A percentile compares a stretch with the other conserved stretches of the same genome.
These are phyloP conservation scores for Dipteronia dyeriana DNA, from an alignment of 345 rosid genomes.

Conservation along the genomic window DNA sequence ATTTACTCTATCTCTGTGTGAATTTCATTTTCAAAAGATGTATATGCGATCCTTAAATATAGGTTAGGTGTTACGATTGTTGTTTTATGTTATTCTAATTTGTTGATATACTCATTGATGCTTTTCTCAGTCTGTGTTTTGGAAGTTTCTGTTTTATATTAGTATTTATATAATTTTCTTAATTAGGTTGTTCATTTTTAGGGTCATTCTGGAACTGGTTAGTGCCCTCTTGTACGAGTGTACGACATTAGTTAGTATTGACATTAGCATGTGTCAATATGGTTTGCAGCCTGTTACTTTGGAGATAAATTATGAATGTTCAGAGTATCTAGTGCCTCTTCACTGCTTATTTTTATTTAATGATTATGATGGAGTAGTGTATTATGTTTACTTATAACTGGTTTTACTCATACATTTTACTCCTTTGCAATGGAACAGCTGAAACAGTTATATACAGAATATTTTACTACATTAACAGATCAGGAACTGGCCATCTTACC, in stretches of 20 bases:
- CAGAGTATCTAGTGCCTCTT: slow-evolving; percentile 3
- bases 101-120: background rate
- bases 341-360: background rate
- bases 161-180: background rate
- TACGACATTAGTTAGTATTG: background rate
- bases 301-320: slow-evolving; percentile 3
- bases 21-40: background rate
- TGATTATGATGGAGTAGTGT: background rate
- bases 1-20: slow-evolving; percentile 2
- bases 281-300: background rate
- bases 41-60: background rate
- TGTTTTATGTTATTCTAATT: background rate
- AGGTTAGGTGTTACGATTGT: background rate
- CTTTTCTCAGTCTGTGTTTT: background rate
- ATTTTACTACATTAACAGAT: slow-evolving; percentile 88
- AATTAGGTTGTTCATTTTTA: slow-evolving; percentile 4
- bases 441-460: slow-evolving; percentile 98
- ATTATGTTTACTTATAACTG: background rate
- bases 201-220: background rate
- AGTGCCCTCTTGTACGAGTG: background rate
- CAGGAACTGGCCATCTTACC: slow-evolving; percentile 81
- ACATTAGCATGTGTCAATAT: background rate
- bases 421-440: slow-evolving; percentile 55
- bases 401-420: slow-evolving; percentile 18
- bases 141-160: slow-evolving; percentile 5